Evolutionary conservation across 108 stramenopile genomes (phyloP).

Genomic region (Cyclostephanos tholiformis): DNA sequence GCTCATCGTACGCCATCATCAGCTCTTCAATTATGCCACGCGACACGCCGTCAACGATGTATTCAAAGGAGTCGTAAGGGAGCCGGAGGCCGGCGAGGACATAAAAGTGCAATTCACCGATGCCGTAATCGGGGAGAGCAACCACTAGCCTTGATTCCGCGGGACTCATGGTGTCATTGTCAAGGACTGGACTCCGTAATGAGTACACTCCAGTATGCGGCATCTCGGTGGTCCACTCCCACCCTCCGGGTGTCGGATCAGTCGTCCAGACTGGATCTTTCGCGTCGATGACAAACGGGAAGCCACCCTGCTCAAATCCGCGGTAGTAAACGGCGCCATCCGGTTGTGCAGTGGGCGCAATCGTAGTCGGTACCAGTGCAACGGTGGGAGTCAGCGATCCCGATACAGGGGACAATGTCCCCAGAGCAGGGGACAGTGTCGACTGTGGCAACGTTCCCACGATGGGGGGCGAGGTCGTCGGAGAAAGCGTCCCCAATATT

Average conservation of each 20-base stretch:
- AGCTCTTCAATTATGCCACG: background rate
- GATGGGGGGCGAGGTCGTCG: background rate
- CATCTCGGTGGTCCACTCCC: background rate
- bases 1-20: background rate
- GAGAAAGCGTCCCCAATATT: background rate
- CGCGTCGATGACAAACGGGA: conserved; percentile 7
- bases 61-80: background rate
- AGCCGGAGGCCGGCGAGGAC: background rate
- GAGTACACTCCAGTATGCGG: background rate
- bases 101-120: conserved; percentile 3
- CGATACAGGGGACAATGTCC: too few species aligned
- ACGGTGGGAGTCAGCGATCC: background rate
- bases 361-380: background rate
- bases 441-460: background rate
- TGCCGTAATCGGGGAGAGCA: conserved; percentile 1
- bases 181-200: conserved; percentile 2
- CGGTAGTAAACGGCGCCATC: background rate
- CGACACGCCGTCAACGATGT: background rate
- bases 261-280: conserved; percentile 6
- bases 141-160: background rate
- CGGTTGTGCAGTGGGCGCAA: background rate
- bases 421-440: too few species aligned
- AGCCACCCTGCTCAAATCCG: conserved; percentile 6
- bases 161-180: conserved; percentile 2
- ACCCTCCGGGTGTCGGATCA: background rate